Conservation (phyloP, 768 basidiomycete species). For the Lyophyllum atratum region DNA sequence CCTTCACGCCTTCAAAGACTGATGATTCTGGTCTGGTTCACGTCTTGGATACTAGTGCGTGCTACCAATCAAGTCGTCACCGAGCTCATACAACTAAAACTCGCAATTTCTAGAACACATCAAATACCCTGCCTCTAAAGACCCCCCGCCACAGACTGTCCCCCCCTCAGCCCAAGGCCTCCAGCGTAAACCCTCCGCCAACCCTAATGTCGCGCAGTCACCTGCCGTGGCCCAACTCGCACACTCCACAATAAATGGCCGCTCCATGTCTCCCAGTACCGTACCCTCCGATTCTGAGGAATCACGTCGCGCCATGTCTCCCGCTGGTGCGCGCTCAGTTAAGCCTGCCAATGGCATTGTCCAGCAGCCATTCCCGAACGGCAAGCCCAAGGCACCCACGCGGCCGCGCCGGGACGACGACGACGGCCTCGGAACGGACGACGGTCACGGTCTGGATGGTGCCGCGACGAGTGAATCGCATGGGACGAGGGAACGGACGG, state of each 20-base stretch:
- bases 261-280: constrained; percentile 68
- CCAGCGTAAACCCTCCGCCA: constrained; percentile 47
- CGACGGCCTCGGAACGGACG: constrained; percentile 45
- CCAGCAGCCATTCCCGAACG: constrained; percentile 38
- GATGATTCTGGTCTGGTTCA: constrained; percentile 88
- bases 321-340: constrained; percentile 46
- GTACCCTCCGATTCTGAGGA: constrained; percentile 54
- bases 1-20: constrained; percentile 65
- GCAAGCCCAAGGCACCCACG: constrained; percentile 52
- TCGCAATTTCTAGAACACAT: constrained; percentile 24
- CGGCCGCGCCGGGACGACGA: constrained; percentile 53
- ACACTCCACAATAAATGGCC: constrained; percentile 35
- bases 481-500: constrained; percentile 42
- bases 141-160: constrained; percentile 18
- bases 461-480: constrained; percentile 41
- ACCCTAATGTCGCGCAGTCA: constrained; percentile 34
- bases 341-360: constrained; percentile 47
- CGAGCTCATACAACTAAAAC: background rate
- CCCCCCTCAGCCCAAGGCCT: constrained; percentile 15
- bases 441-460: constrained; percentile 59
- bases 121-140: constrained; percentile 25
- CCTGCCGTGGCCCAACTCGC: constrained; percentile 24
- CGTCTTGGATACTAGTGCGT: constrained; percentile 92
- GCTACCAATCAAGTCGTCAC: background rate
- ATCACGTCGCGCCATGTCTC: constrained; percentile 68